phyloP scores from a whole-genome alignment of 345 rosid species.

The Hypericum perforatum region DNA sequence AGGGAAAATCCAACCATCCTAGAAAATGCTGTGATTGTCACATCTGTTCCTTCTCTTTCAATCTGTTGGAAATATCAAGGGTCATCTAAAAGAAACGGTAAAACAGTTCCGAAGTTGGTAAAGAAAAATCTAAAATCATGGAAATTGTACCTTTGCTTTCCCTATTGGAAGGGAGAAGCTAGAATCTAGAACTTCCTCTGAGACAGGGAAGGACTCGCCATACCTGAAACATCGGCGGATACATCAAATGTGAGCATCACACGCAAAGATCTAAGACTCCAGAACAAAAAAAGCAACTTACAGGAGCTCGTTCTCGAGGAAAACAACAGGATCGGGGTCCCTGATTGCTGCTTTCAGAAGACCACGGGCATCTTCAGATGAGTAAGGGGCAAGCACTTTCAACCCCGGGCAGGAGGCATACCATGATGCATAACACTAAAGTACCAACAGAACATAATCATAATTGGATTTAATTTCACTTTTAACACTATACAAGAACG shows the following conservation, averaged over 20 bases:
- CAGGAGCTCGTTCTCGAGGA: slow-evolving; percentile 94
- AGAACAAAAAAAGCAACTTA: slow-evolving; percentile 27
- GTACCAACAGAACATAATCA: too few species aligned
- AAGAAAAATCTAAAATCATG: background rate
- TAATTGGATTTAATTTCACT: too few species aligned
- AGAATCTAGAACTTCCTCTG: slow-evolving; percentile 83
- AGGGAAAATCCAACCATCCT: slow-evolving; percentile 83
- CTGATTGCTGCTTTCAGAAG: slow-evolving; percentile 90
- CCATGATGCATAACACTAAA: slow-evolving; percentile 92
- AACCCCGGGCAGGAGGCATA: slow-evolving; percentile 79
- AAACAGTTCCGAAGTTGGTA: too few species aligned
- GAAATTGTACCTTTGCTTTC: slow-evolving; percentile 65
- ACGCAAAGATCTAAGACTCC: background rate
- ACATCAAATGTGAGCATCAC: background rate
- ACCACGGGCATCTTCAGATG: slow-evolving; percentile 89
- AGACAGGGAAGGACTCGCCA: slow-evolving; percentile 86
- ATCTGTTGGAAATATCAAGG: slow-evolving; percentile 31
- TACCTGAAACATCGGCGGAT: slow-evolving; percentile 37
- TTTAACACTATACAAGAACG: too few species aligned
- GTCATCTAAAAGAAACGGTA: too few species aligned
- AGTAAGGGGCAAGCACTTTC: slow-evolving; percentile 74
- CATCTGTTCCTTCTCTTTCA: slow-evolving; percentile 88
- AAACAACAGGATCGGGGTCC: slow-evolving; percentile 92
- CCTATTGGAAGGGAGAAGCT: slow-evolving; percentile 93
- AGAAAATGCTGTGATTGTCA: slow-evolving; percentile 70